Conservation (phyloP, 1,284 basidiomycete species). For the Melampsora larici-populina region DNA sequence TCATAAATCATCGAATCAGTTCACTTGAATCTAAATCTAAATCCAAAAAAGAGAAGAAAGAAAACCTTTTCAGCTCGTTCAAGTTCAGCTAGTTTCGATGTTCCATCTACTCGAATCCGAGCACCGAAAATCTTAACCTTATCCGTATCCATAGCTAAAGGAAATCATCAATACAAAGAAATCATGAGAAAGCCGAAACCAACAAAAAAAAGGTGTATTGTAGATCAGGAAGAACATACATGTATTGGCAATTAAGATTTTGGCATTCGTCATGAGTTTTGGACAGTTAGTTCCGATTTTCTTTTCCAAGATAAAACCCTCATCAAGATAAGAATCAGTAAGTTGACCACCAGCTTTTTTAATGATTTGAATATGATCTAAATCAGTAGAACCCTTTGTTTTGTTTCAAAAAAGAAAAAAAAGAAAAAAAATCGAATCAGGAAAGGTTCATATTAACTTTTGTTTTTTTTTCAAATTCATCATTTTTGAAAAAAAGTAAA, state of each 20-base stretch:
- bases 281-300: conserved; percentile 90
- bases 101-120: conserved; percentile 88
- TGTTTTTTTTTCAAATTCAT: no score
- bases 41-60: background rate
- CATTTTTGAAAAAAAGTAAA: no score
- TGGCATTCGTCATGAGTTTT: conserved; percentile 89
- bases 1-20: no score
- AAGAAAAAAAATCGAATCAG: background rate
- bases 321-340: conserved; percentile 96
- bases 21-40: background rate
- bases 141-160: conserved; percentile 94
- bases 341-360: conserved; percentile 99
- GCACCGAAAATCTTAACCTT: conserved; percentile 99
- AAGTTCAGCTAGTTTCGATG: conserved; percentile 93
- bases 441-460: no score
- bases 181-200: background rate
- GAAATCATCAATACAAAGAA: background rate
- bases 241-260: conserved; percentile 96
- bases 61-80: conserved; percentile 84
- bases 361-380: conserved; percentile 99
- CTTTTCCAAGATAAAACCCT: conserved; percentile 99
- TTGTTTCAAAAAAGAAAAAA: background rate
- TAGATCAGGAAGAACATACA: conserved; percentile 60
- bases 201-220: background rate
- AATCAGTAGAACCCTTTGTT: conserved; percentile 83